phyloP scores from a whole-genome alignment of 2,329 filamentous ascomycete genomes.

The Fusarium lyarnte region DNA sequence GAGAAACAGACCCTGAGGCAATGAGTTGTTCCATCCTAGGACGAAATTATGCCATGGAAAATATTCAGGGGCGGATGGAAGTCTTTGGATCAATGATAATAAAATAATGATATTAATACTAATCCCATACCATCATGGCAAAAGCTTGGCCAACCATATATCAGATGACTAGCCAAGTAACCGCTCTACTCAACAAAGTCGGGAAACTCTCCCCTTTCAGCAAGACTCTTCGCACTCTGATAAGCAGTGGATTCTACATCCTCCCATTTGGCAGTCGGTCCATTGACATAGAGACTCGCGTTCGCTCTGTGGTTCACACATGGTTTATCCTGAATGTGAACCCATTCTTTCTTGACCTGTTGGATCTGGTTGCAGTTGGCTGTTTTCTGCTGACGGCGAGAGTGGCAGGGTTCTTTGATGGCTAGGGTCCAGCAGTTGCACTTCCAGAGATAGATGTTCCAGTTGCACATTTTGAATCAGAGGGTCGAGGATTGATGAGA shows the following conservation, averaged over 20 bases:
- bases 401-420: slow-evolving; percentile 25
- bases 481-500: not conserved
- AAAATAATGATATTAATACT: not conserved
- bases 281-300: not conserved
- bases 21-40: fast-evolving
- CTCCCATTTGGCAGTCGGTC: slow-evolving; percentile 1
- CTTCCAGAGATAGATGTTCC: slow-evolving; percentile 22
- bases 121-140: not conserved
- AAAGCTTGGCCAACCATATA: not conserved
- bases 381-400: slow-evolving; percentile 6
- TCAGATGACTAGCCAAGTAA: not conserved
- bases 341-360: slow-evolving; percentile 24
- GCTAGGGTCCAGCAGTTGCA: slow-evolving; percentile 15
- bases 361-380: slow-evolving; percentile 20
- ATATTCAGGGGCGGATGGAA: not conserved
- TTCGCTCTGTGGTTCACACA: not conserved
- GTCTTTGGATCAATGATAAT: not conserved
- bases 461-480: slow-evolving; percentile 22
- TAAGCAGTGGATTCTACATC: slow-evolving; percentile 19
- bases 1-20: not conserved
- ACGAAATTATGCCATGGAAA: not conserved
- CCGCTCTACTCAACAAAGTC: not conserved
- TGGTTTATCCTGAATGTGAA: slow-evolving; percentile 11
- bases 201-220: slow-evolving; percentile 3
- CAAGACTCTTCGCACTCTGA: slow-evolving; percentile 6